Evolutionary conservation across 2,329 filamentous ascomycete genomes (phyloP).

Genomic region (Alternaria gaisen): DNA sequence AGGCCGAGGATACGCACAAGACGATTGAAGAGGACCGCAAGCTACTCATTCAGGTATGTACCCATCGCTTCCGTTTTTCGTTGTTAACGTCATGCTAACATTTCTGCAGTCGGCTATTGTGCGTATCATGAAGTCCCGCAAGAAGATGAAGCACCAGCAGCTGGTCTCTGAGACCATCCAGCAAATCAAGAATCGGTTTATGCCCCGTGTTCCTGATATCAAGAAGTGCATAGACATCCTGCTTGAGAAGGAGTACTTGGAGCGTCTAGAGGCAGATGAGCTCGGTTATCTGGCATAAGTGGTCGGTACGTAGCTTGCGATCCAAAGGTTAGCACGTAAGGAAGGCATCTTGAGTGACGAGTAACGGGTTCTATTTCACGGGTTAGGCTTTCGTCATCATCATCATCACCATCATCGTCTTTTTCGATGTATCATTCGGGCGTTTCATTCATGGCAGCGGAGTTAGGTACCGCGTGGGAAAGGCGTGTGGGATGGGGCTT

Average conservation of each 20-base stretch:
- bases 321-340: not conserved
- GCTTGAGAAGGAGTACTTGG: slow-evolving; percentile 98
- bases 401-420: slow-evolving; percentile 7
- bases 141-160: slow-evolving; percentile 97
- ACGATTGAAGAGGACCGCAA: slow-evolving; percentile 99
- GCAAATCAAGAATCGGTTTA: slow-evolving; percentile 92
- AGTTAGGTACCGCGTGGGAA: slow-evolving; percentile 2
- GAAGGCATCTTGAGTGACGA: slow-evolving; percentile 12
- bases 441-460: slow-evolving; percentile 9
- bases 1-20: slow-evolving; percentile 97
- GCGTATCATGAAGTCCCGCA: slow-evolving; percentile 99
- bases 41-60: slow-evolving; percentile 89
- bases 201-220: slow-evolving; percentile 92
- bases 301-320: not conserved
- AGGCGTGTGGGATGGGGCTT: slow-evolving; percentile 2
- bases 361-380: slow-evolving; percentile 13
- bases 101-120: slow-evolving; percentile 86
- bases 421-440: slow-evolving; percentile 13
- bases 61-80: not conserved
- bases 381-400: slow-evolving; percentile 10
- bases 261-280: slow-evolving; percentile 93
- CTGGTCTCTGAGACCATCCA: slow-evolving; percentile 95
- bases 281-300: slow-evolving; percentile 87
- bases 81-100: slow-evolving; percentile 38
- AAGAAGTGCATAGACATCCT: slow-evolving; percentile 99